Base-by-base conservation (phyloP, 305 asterid species). In the Ilex paraguariensis region DNA sequence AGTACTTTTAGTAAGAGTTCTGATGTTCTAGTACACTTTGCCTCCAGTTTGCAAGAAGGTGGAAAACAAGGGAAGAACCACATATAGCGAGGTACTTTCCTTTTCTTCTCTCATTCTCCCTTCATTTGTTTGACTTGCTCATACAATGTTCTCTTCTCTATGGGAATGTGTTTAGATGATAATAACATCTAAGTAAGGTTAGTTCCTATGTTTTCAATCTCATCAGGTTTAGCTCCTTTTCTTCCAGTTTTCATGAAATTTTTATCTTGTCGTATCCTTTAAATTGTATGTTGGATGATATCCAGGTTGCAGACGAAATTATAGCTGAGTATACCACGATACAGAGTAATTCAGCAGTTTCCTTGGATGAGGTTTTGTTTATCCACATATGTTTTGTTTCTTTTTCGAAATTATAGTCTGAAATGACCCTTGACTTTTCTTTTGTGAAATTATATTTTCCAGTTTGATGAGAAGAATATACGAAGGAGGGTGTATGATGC, bases 401-500 rank as follows among this genome's bases (percentile, higher is more conserved):
- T 61, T 62, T 64, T 62, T 60, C 54, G 62, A n/a, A 64, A 32
- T 28, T 67, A 36, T 59, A 53, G 64, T 28, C 28, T 51, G 52
- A 53, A 58, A 64, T 55, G 31, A 55, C 33, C 15, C 16, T 56
- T 33, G 33, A 60, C 40, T 65, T 60, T 56, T 57, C 15, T 54
- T 49, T 50, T 21, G 28, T 21, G 28, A 21, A 21, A 21, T 21
- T 21, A 1, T 21, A 21, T 21, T 21, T 60, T 69, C 64, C 87
- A 84, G 76, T 81, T 68, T 44, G 86, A 81, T 50, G 91, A 77
- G 78, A 84, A 84, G 77, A 84, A 81, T 74, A 73, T 81, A 57
- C 84, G 87, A n/a, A 69, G 86, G 60, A 75, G 86, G 68, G 91
- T 84, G 46, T 82, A 84, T 68, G 91, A 84, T 68, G 83, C 84